phyloP scores from a whole-genome alignment of 148 eudicot species.

The Rhododendron mucronatum region DNA sequence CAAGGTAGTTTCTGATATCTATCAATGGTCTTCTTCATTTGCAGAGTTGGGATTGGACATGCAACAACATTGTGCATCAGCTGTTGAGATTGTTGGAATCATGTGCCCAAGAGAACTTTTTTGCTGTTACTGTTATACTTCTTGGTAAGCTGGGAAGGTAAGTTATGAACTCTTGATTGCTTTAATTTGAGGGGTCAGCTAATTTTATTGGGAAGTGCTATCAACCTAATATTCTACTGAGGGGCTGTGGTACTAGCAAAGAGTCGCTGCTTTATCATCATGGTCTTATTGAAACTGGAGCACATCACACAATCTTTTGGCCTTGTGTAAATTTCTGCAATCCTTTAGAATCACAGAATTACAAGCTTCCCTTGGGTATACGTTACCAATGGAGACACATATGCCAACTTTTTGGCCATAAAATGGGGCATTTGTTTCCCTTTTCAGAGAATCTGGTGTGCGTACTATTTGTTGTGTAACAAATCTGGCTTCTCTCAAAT shows the following conservation, averaged over 20 bases:
- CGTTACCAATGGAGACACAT: background rate
- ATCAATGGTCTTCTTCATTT: slow-evolving; percentile 5
- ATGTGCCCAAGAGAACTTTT: slow-evolving; percentile 22
- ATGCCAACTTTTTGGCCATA: background rate
- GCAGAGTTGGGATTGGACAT: slow-evolving; percentile 75
- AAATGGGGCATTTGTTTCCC: background rate
- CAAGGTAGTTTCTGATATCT: background rate
- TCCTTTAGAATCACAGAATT: background rate
- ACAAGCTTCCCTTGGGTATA: background rate
- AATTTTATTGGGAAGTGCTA: background rate
- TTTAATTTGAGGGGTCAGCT: background rate
- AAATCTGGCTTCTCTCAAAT: background rate
- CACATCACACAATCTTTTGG: background rate
- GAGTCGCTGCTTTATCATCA: background rate
- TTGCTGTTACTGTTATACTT: slow-evolving; percentile 38
- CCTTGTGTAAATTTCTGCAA: background rate
- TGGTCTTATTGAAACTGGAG: background rate
- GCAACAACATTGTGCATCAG: slow-evolving; percentile 34
- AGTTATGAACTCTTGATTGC: background rate
- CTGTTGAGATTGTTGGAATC: slow-evolving; percentile 42
- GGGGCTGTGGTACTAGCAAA: background rate
- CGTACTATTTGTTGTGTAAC: background rate
- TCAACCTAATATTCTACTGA: background rate
- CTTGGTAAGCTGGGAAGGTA: slow-evolving; percentile 77
- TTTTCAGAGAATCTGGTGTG: background rate